phyloP scores from a whole-genome alignment of 2,329 filamentous ascomycete species.

The Sphaerulina musiva region DNA sequence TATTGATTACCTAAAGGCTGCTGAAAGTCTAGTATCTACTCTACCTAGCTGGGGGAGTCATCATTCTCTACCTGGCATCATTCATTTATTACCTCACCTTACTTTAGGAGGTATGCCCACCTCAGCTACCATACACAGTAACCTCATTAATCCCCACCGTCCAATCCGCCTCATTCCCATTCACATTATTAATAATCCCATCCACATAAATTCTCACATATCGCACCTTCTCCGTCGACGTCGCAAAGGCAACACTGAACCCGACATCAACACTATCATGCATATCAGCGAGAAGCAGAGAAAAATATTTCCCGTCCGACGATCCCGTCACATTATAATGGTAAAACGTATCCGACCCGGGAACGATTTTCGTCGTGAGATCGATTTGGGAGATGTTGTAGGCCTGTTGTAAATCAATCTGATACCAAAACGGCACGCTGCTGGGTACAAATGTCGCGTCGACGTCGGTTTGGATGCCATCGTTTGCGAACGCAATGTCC shows the following conservation, averaged over 20 bases:
- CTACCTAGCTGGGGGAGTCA: too few relatives aligned
- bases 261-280: conserved; percentile 9
- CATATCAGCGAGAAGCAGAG: conserved; percentile 11
- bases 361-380: conserved; percentile 16
- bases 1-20: too few relatives aligned
- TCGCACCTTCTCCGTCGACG: conserved; percentile 3
- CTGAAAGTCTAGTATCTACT: too few relatives aligned
- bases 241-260: conserved; percentile 6
- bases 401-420: conserved; percentile 18
- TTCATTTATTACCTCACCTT: too few relatives aligned
- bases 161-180: conserved; percentile 10
- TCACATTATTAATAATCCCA: conserved; percentile 5
- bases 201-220: conserved; percentile 11
- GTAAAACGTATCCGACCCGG: conserved; percentile 22
- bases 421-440: conserved; percentile 20
- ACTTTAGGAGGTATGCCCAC: too few relatives aligned
- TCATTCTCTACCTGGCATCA: too few relatives aligned
- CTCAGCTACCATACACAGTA: conserved; percentile 9
- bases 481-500: conserved; percentile 14
- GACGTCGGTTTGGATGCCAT: conserved; percentile 13
- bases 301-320: conserved; percentile 11
- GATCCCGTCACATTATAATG: conserved; percentile 20
- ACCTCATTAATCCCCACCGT: conserved; percentile 11
- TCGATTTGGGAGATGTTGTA: conserved; percentile 17
- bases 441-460: conserved; percentile 13